Base-by-base conservation (phyloP, 2,329 filamentous ascomycete genomes). In the Aspergillaceae sp. region DNA sequence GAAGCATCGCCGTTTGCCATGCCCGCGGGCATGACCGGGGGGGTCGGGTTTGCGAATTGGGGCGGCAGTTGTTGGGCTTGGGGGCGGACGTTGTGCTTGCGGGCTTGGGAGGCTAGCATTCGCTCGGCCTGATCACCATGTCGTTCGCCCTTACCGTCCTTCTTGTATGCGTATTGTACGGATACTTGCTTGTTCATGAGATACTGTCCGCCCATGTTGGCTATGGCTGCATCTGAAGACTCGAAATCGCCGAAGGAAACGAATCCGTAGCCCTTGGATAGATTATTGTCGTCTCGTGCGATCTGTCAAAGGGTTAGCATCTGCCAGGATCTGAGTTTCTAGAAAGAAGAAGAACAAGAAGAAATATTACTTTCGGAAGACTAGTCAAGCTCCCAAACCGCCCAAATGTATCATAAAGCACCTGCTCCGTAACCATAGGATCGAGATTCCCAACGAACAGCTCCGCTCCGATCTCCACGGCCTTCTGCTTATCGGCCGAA, bases 111-210 rank as follows among this genome's bases (percentile, higher is more conserved):
- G 29, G 92, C 92, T 41, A 98, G 79, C 73, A 88, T 86, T 61
- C 92, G 78, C 71, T 98, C 92, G 29, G 92, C 92, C 57, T 89
- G 80, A 65, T 98, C 92, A 58, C 92, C 92, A 64, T 98, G 92
- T 48, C 92, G 78, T 71, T 97, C 91, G 57, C 91, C 91, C 72
- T 95, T 95, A 56, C 92, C 92, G 61, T 98, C 92, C 71, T 97
- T 97, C 77, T 98, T 98, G 78, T 95, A 97, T 35, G 92, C 92
- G 67, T 97, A 98, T 69, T 97, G 91, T 40, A 98, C 92, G 2
- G 86, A 87, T 57, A 97, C 85, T 67, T 95, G 87, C 72, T 95
- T 95, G 75, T 92, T 95, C 76, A 94, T 90, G 50, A 98, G 80
- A 68, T 92, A 97, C 71, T 97, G 90, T 43, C 88, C 88, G 65